A percentile compares a stretch with the other conserved stretches of the same genome.
Evolutionary conservation across 1,284 basidiomycete species (phyloP).

Genomic region (Puccinia horiana): DNA sequence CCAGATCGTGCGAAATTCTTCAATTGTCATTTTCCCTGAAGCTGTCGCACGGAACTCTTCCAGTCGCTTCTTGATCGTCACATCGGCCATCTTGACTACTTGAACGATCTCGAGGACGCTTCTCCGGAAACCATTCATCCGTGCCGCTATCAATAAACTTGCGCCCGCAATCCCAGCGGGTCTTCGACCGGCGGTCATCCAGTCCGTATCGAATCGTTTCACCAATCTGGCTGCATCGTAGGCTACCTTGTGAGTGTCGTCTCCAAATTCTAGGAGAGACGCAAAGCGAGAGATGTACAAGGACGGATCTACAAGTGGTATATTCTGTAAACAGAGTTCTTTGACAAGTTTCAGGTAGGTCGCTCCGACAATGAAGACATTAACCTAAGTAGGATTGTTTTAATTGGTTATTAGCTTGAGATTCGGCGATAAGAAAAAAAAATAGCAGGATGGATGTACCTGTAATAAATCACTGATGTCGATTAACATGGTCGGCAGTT

Average conservation of each 20-base stretch:
- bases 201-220: slow-evolving; percentile 91
- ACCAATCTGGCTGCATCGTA: slow-evolving; percentile 92
- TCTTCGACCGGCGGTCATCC: slow-evolving; percentile 92
- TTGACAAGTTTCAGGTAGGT: slow-evolving; percentile 93
- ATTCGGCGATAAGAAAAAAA: slow-evolving; percentile 3
- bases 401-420: too few relatives aligned
- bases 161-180: slow-evolving; percentile 98
- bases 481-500: slow-evolving; percentile 92
- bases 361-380: slow-evolving; percentile 94
- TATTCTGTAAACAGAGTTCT: slow-evolving; percentile 74
- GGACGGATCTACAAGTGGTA: slow-evolving; percentile 90
- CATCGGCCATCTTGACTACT: slow-evolving; percentile 96
- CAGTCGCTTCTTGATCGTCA: slow-evolving; percentile 87
- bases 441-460: slow-evolving; percentile 61
- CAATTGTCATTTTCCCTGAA: slow-evolving; percentile 79
- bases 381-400: slow-evolving; percentile 67
- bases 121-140: slow-evolving; percentile 96
- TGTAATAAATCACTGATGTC: slow-evolving; percentile 92
- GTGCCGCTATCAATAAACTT: slow-evolving; percentile 86
- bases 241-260: slow-evolving; percentile 86
- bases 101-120: slow-evolving; percentile 87
- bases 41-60: slow-evolving; percentile 92
- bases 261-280: slow-evolving; percentile 92
- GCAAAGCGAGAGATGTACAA: slow-evolving; percentile 97
- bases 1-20: slow-evolving; percentile 89